Percentiles rank a stretch among this genome's conserved stretches.
These are phyloP conservation scores for Chamaecrista fasciculata DNA, from an alignment of 306 rosid species.

Conservation along the genomic window DNA sequence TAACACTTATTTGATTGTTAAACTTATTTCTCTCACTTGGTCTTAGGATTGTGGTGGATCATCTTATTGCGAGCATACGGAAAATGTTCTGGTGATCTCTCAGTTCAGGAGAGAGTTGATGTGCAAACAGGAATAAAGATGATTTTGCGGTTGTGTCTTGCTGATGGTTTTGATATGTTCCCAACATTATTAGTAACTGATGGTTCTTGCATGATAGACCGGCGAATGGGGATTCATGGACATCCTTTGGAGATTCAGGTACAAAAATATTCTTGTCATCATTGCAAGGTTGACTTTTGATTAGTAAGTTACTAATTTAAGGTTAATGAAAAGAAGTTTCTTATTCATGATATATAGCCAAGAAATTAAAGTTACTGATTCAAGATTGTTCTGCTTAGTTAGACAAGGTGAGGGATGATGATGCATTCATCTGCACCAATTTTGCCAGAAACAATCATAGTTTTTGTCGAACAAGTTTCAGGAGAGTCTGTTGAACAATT, in stretches of 20 bases:
- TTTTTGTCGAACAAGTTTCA: no score
- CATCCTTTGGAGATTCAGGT: slow-evolving; percentile 94
- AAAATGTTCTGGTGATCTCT: slow-evolving; percentile 70
- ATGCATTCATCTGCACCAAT: background rate
- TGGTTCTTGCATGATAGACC: slow-evolving; percentile 93
- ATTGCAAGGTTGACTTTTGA: background rate
- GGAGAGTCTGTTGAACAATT: no score
- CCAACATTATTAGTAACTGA: slow-evolving; percentile 83
- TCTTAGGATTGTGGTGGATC: slow-evolving; percentile 91
- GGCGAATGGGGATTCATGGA: slow-evolving; percentile 93
- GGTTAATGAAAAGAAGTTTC: slow-evolving; percentile 14
- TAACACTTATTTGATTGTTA: slow-evolving; percentile 15
- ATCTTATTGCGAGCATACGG: slow-evolving; percentile 85
- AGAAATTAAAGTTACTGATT: background rate
- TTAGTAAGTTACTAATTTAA: background rate
- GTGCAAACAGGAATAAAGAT: slow-evolving; percentile 91
- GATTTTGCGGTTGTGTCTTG: slow-evolving; percentile 79
- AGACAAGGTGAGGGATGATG: background rate
- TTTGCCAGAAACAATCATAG: no score
- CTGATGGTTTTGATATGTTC: slow-evolving; percentile 94
- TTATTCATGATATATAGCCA: background rate
- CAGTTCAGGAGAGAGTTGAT: slow-evolving; percentile 90
- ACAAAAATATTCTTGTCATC: slow-evolving; percentile 19
- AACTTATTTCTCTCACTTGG: slow-evolving; percentile 23
- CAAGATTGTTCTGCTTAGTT: slow-evolving; percentile 15